A percentile compares a stretch with the other conserved stretches of the same genome.
These are phyloP conservation scores for Suhomyces terraborum DNA, from an alignment of 1,139 yeast genomes.

Conservation along the genomic window DNA sequence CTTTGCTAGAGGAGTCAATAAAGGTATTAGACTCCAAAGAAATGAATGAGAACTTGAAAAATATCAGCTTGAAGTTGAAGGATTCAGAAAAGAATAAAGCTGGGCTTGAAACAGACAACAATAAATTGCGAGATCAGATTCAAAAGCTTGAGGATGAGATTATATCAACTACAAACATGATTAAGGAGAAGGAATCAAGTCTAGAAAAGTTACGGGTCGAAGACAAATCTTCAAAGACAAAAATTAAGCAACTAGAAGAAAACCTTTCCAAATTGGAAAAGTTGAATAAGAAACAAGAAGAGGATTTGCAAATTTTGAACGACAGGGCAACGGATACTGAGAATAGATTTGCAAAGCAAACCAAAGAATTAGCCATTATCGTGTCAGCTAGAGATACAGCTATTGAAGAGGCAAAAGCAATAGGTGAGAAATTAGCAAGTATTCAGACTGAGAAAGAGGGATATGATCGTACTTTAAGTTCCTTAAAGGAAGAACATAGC, in stretches of 20 bases:
- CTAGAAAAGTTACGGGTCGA: slow-evolving; percentile 29
- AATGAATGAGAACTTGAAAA: slow-evolving; percentile 52
- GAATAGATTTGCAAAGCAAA: slow-evolving; percentile 14
- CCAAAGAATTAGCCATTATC: slow-evolving; percentile 21
- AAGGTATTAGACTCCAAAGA: slow-evolving; percentile 58
- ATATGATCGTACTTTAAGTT: slow-evolving; percentile 21
- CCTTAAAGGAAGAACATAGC: slow-evolving; percentile 24
- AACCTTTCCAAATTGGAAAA: slow-evolving; percentile 18
- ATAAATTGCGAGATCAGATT: slow-evolving; percentile 40
- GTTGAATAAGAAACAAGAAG: slow-evolving; percentile 23
- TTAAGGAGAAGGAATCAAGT: slow-evolving; percentile 31
- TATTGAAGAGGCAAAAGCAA: slow-evolving; percentile 7
- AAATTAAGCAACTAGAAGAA: slow-evolving; percentile 17
- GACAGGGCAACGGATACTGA: slow-evolving; percentile 9
- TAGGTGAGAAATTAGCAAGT: slow-evolving; percentile 14
- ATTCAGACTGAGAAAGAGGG: slow-evolving; percentile 20
- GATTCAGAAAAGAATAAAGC: slow-evolving; percentile 33
- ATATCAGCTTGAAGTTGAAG: slow-evolving; percentile 38
- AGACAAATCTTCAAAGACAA: slow-evolving; percentile 21
- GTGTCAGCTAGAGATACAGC: slow-evolving; percentile 20
- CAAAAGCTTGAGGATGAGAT: slow-evolving; percentile 51
- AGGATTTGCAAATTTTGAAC: slow-evolving; percentile 17
- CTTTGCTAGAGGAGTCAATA: slow-evolving; percentile 67
- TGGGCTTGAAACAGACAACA: slow-evolving; percentile 24
- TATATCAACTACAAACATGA: slow-evolving; percentile 27